Evolutionary conservation across 768 basidiomycete genomes (phyloP), one percentile per base, ranked within the genome.

Genomic region (Leucosporidium creatinivorum): DNA sequence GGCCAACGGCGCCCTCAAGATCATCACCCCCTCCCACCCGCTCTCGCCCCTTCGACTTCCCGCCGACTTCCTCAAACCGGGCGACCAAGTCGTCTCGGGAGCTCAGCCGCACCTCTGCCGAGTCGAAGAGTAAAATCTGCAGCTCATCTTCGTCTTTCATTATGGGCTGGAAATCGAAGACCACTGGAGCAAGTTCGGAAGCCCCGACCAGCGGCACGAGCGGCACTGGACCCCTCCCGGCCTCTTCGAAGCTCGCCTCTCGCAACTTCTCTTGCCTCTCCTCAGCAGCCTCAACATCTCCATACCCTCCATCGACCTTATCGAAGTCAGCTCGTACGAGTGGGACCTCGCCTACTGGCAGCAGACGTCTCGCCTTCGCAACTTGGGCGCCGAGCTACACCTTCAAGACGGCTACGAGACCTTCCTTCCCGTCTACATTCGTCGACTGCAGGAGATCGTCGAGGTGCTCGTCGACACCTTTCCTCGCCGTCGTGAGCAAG

Each of bases 1-100:
- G 23, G 39, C 60, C 30, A 25, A 23, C 10, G 68, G 68, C 7
- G 25, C 25, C 25, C 33, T 47, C 59, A 64, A 69, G 49, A 61
- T 65, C 58, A 66, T 69, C 21, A 28, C 19, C 0, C 44, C 44
- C 28, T 36, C 51, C 19, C 68, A 69, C 50, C 1, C 33, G 18
- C 51, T 66, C 8, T 60, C 50, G 7, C 64, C 69, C 10, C 51
- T 51, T 9, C 58, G 51, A 10, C 69, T 60, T 1, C 17, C 0
- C 0, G 63, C 63, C 3, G 26, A 50, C 10, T 63, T 61, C n/a
- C 1, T 33, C 33, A 6, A 3, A 33, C 5, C 33, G 33, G 10
- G 33, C 33, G 26, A 13, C 15, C 5, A n/a, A 4, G n/a, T 25
- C 26, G n/a, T n/a, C 13, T n/a, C 52, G 26, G 52, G 13, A 25